A percentile compares a stretch with the other conserved stretches of the same genome.
These are phyloP conservation scores for Hyparrhenia diplandra DNA, from an alignment of 176 grass and related monocot species.

Conservation along the genomic window DNA sequence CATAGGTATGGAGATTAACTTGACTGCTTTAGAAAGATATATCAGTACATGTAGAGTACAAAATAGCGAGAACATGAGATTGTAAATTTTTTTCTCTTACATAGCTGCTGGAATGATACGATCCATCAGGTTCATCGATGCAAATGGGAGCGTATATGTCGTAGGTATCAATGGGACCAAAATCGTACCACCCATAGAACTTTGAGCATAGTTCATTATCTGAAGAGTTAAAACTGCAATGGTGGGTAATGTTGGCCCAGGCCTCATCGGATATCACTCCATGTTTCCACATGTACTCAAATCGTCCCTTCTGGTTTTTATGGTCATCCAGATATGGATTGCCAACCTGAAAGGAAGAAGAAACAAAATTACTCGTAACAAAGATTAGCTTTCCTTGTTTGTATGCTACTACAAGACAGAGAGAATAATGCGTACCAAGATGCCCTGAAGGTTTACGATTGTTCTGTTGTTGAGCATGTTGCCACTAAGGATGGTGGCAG, in stretches of 20 bases:
- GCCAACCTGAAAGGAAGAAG: conserved; percentile 22
- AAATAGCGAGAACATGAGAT: neutral
- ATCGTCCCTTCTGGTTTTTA: neutral
- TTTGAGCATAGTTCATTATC: neutral
- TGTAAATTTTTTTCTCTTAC: conserved; percentile 1
- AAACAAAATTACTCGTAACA: neutral
- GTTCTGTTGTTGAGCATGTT: conserved; percentile 21
- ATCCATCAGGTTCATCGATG: neutral
- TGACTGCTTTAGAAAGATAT: neutral
- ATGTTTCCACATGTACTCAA: conserved; percentile 43
- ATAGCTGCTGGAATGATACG: conserved; percentile 16
- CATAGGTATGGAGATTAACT: neutral
- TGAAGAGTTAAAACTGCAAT: conserved; percentile 30
- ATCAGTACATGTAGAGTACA: neutral
- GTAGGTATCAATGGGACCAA: conserved; percentile 10
- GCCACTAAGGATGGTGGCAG: conserved; percentile 24
- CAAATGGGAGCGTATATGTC: conserved; percentile 47
- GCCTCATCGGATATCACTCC: conserved; percentile 32
- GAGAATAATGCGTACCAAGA: conserved; percentile 21
- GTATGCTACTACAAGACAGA: no score
- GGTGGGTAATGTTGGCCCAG: conserved; percentile 12
- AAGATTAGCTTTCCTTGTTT: neutral
- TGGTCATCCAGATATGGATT: conserved; percentile 24
- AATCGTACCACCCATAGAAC: neutral
- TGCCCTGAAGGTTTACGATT: conserved; percentile 35